These are phyloP conservation scores for Urostyla sp. DNA, from an alignment of 73 alveolate species.

Conservation along the genomic window DNA sequence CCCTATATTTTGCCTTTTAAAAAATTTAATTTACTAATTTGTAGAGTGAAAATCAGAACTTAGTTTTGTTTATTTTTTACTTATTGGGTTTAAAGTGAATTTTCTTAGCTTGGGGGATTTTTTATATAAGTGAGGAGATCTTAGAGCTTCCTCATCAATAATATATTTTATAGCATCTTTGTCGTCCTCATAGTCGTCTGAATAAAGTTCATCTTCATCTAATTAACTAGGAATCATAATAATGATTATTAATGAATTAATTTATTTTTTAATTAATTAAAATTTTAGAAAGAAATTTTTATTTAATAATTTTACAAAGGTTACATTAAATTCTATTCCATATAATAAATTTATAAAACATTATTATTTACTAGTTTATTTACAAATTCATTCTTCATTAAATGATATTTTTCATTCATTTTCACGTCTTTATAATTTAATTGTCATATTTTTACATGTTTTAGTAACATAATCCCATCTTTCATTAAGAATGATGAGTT, in stretches of 20 bases:
- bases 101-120: too few relatives aligned
- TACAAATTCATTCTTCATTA: neutral
- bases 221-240: too few relatives aligned
- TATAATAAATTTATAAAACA: neutral
- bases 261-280: too few relatives aligned
- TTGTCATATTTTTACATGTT: neutral
- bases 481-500: neutral
- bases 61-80: too few relatives aligned
- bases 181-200: neutral
- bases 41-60: too few relatives aligned
- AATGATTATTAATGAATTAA: too few relatives aligned
- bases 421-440: conserved; percentile 9
- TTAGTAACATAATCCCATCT: conserved; percentile 23
- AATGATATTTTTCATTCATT: neutral
- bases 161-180: neutral
- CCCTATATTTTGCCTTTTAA: neutral
- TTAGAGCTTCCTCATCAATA: neutral
- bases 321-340: neutral
- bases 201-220: too few relatives aligned
- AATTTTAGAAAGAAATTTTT: too few relatives aligned
- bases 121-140: too few relatives aligned
- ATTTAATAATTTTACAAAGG: neutral
- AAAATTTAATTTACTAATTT: neutral
- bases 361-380: neutral
- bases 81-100: too few relatives aligned